Evolutionary conservation across 768 basidiomycete genomes (phyloP), one percentile per base, ranked within the genome.

Genomic region (Xerocomellus amylosporus): DNA sequence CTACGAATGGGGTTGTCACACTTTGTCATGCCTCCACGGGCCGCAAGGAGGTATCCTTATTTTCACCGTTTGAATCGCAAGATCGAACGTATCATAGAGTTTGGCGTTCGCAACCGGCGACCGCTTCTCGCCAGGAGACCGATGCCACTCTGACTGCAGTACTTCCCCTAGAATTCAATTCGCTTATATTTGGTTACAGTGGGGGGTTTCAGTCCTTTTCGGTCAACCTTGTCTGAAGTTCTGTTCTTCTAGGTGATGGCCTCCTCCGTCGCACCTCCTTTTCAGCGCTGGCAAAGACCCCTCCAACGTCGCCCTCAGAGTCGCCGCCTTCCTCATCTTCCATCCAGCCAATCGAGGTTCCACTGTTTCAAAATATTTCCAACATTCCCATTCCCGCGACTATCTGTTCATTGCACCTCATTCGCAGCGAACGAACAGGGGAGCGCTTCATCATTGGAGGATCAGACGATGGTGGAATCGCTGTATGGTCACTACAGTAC

Each of bases 391-490:
- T 91, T 58, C 58, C 49, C 66, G 92, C 55, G 58, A 77, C 31
- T 67, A 73, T 72, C 44, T 48, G 40, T n/a, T 70, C 67, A 10
- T 68, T 93, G 31, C 80, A 85, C 61, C 58, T 79, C 17, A 76
- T 83, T 9, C 77, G 79, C 46, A 86, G 87, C 58, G 72, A 75
- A 17, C 68, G 83, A 36, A 87, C 84, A 1, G 79, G 78, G 36
- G 83, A 89, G 55, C 78, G 72, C 17, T 79, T 83, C 31, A 72
- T 95, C 15, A 71, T 91, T 14, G 91, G 88, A 14, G 90, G 92
- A 3, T 81, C 79, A 0, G 86, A 88, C 53, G 88, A 91, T 61
- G 93, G 93, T 4, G 84, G 86, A 0, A 77, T 94, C 24, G 83
- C 81, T 0, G 74, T 91, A 51, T 94, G 90, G 91, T 75, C 79